These are phyloP conservation scores for Pythium brachiatum DNA, from an alignment of 352 stramenopile species.

Conservation along the genomic window DNA sequence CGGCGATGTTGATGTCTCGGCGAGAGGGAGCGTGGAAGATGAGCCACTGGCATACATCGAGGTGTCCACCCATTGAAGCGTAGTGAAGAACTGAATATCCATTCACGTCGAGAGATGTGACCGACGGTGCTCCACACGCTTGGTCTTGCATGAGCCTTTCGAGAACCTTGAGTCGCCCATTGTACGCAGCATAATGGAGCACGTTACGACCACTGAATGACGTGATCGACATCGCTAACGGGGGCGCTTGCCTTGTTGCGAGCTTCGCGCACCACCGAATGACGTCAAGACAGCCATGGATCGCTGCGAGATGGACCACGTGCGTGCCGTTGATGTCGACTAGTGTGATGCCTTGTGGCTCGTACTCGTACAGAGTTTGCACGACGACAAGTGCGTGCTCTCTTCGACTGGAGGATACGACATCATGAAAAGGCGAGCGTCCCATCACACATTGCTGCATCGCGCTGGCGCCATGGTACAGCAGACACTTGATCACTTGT, in stretches of 20 bases:
- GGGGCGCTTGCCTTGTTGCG: conserved; percentile 3
- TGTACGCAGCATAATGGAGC: conserved; percentile 73
- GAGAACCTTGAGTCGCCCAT: conserved; percentile 44
- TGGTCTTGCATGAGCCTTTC: conserved; percentile 40
- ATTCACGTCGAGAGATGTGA: conserved; percentile 45
- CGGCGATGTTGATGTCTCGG: conserved; percentile 41
- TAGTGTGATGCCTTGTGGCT: conserved; percentile 35
- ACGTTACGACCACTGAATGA: conserved; percentile 62
- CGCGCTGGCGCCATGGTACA: conserved; percentile 49
- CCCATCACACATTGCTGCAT: conserved; percentile 45
- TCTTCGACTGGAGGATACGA: conserved; percentile 31
- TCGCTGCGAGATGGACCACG: conserved; percentile 61
- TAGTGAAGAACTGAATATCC: conserved; percentile 68
- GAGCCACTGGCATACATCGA: conserved; percentile 61
- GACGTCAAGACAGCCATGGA: conserved; percentile 59
- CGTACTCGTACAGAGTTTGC: conserved; percentile 51
- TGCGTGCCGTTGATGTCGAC: conserved; percentile 64
- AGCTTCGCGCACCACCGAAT: conserved; percentile 49
- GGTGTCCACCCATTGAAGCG: conserved; percentile 52
- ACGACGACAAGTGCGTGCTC: conserved; percentile 37
- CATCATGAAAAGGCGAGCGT: conserved; percentile 60
- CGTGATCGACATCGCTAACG: conserved; percentile 39
- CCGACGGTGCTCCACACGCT: conserved; percentile 26
- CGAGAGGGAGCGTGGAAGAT: conserved; percentile 41
- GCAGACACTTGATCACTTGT: conserved; percentile 47